Evolutionary conservation across 257 asterid genomes (phyloP).

Genomic region (Oldenlandia corymbosa): DNA sequence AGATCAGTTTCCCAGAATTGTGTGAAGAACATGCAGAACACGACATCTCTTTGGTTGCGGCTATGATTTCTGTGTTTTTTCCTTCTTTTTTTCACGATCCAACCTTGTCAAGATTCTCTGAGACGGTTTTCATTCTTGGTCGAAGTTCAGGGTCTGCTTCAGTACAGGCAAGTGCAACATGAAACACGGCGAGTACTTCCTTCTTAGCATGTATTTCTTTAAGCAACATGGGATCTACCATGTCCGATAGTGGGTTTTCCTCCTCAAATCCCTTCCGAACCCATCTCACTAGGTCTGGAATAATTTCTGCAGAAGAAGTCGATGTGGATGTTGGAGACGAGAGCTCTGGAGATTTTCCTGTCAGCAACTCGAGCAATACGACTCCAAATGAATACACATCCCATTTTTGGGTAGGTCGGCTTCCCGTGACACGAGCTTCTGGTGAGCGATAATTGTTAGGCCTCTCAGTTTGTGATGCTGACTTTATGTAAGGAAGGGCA

Average conservation of each 20-base stretch:
- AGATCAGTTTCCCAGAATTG: not conserved
- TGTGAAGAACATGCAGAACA: not conserved
- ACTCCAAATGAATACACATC: conserved; percentile 91
- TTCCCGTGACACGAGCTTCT: conserved; percentile 57
- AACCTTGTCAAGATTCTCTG: conserved; percentile 72
- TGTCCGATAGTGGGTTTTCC: conserved; percentile 60
- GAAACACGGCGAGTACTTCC: conserved; percentile 69
- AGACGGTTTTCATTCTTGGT: conserved; percentile 84
- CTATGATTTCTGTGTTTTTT: too few species aligned
- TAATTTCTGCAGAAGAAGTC: conserved; percentile 60
- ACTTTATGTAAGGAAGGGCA: conserved; percentile 66
- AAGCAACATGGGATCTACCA: conserved; percentile 72
- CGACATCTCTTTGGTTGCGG: conserved; percentile 2
- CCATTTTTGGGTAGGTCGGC: conserved; percentile 89
- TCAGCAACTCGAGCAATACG: conserved; percentile 68
- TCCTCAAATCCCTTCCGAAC: conserved; percentile 85
- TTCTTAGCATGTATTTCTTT: conserved; percentile 75
- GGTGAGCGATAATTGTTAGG: conserved; percentile 70
- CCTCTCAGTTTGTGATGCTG: conserved; percentile 48
- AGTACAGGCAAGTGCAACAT: conserved; percentile 75
- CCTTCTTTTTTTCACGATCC: conserved; percentile 32
- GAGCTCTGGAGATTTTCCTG: conserved; percentile 79
- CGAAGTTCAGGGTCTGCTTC: conserved; percentile 84
- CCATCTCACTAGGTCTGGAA: conserved; percentile 74
- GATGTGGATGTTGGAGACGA: conserved; percentile 59